Base-by-base conservation (phyloP, 306 rosid genomes). In the Prunus dulcis region DNA sequence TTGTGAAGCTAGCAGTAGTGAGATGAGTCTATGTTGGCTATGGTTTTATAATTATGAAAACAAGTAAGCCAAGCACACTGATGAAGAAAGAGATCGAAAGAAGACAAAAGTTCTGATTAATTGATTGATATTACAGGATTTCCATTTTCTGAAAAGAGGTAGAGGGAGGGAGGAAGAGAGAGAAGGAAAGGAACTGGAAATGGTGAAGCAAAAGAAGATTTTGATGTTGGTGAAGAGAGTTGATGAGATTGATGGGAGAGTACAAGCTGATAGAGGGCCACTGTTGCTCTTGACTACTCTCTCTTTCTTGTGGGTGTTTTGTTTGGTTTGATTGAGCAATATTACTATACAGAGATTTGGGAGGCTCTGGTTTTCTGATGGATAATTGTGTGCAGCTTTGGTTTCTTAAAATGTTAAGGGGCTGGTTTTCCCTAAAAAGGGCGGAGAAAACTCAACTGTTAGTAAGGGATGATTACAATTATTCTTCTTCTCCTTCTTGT, bases 161-260 rank as follows among this genome's bases (percentile, higher is more conserved):
- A 56, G 65, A 46, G 63, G 65, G 46, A 66, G 73, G 55, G 50
- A 11, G 64, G 19, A 71, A 69, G 56, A 73, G 32, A 11, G 20
- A 72, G 66, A 50, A 75, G 64, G 63, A 73, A 50, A 25, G 72
- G 52, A 70, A 60, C 80, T 81, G 84, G 50, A 87, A 81, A 80
- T 82, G 84, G 81, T 63, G 88, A 85, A 79, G 85, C 83, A 79
- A 58, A 71, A 68, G 76, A 67, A 74, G 78, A 76, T 34, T 76
- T 67, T 55, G 64, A 52, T 77, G 77, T 67, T 71, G 18, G 9
- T 27, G 51, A 53, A 25, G 64, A 74, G 28, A 20, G 66, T 22
- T 79, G 93, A 89, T 77, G 84, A 90, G 97, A 90, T 78, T 89
- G 93, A 82, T 82, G 84, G 79, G 77, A 84, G 84, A 86, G 78